Evolutionary conservation across 257 asterid genomes (phyloP).

Genomic region (Nicotiana benthamiana): DNA sequence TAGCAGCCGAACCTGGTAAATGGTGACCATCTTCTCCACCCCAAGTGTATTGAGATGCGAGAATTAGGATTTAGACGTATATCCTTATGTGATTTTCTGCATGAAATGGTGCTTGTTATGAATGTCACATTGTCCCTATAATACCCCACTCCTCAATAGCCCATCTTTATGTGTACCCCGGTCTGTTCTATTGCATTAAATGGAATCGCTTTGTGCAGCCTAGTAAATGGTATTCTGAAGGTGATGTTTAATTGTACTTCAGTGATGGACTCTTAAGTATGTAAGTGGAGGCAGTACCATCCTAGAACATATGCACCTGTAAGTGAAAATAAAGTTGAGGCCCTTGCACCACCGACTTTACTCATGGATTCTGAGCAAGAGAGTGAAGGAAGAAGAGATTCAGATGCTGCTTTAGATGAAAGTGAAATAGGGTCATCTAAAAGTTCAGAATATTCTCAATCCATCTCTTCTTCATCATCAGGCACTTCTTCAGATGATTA

Average conservation of each 20-base stretch:
- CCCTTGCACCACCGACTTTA: conserved; percentile 10
- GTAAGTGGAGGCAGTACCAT: conserved; percentile 17
- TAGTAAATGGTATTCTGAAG: background rate
- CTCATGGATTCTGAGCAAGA: conserved; percentile 12
- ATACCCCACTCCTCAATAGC: background rate
- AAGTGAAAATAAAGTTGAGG: conserved; percentile 9
- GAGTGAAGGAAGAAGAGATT: conserved; percentile 16
- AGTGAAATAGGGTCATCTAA: conserved; percentile 6
- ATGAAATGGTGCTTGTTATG: background rate
- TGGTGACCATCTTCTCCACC: background rate
- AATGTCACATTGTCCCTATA: background rate
- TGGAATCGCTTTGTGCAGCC: background rate
- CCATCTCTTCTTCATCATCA: conserved; percentile 28
- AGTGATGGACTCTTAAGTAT: conserved; percentile 30
- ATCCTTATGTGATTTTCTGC: background rate
- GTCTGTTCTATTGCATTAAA: background rate
- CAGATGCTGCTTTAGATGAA: conserved; percentile 16
- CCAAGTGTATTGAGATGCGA: background rate
- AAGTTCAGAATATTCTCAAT: conserved; percentile 26
- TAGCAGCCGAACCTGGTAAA: background rate
- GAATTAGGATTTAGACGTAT: background rate
- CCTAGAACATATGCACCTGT: conserved; percentile 13
- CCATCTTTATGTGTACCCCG: background rate
- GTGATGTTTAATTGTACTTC: conserved; percentile 3
- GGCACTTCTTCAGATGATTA: conserved; percentile 23